Conservation (phyloP, 2,329 filamentous ascomycete species). For the Aureobasidium sp. region DNA sequence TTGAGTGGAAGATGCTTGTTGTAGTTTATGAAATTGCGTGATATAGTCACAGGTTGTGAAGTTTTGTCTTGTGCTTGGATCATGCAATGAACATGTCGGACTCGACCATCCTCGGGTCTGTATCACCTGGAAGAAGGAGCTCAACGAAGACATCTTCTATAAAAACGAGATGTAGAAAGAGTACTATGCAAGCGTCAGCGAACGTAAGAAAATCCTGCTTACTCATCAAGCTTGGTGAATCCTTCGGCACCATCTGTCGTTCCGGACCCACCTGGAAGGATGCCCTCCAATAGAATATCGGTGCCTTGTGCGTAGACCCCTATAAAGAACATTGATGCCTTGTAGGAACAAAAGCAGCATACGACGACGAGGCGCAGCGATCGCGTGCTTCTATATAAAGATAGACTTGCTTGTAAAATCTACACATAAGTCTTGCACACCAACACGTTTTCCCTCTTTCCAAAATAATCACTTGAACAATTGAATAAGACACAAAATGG, state of each 20-base stretch:
- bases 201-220: not conserved
- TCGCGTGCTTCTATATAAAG: not conserved
- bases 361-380: not conserved
- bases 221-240: not conserved
- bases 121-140: too few species aligned
- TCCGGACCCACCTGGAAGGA: not conserved
- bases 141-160: too few species aligned
- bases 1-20: not conserved
- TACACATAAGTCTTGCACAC: not conserved
- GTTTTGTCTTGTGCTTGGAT: too few species aligned
- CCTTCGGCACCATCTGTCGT: not conserved
- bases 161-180: too few species aligned
- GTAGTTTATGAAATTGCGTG: too few species aligned
- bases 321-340: not conserved
- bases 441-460: not conserved
- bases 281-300: not conserved
- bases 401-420: not conserved
- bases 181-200: too few species aligned
- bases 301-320: not conserved
- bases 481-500: not conserved
- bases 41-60: too few species aligned
- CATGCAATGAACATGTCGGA: too few species aligned
- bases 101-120: too few species aligned
- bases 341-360: not conserved
- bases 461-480: too few species aligned